phyloP scores from a whole-genome alignment of 129 eudicot genomes.

The Pseudognaphalium luteoalbum region DNA sequence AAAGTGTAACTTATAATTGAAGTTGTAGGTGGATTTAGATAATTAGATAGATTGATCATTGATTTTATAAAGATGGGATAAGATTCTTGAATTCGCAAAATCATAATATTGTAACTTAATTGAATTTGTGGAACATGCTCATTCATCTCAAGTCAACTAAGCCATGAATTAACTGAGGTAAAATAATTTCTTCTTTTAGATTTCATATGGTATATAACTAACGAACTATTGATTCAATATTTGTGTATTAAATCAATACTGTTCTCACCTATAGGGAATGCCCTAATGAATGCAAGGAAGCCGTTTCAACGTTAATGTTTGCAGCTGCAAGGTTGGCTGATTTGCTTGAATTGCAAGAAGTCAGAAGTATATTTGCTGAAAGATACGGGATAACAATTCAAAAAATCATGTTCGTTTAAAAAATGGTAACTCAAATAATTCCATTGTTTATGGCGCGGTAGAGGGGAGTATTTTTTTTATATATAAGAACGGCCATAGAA shows the following conservation, averaged over 20 bases:
- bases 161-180: constrained; percentile 69
- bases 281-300: constrained; percentile 81
- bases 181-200: background rate
- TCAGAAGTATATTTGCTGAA: constrained; percentile 57
- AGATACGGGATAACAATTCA: constrained; percentile 83
- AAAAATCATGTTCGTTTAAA: too few species aligned
- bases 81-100: background rate
- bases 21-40: background rate
- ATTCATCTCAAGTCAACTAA: constrained; percentile 45
- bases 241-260: background rate
- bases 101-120: too few species aligned
- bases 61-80: background rate
- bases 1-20: background rate
- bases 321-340: constrained; percentile 97
- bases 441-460: too few species aligned
- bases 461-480: too few species aligned
- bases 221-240: background rate
- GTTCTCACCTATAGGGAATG: constrained; percentile 57
- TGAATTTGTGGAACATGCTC: constrained; percentile 55
- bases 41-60: background rate
- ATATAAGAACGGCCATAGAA: too few species aligned
- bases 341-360: constrained; percentile 79
- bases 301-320: constrained; percentile 67
- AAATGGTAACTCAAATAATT: too few species aligned
- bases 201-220: background rate